Base-by-base conservation (phyloP, 2,329 filamentous ascomycete species). In the Fusarium tjaetaba region DNA sequence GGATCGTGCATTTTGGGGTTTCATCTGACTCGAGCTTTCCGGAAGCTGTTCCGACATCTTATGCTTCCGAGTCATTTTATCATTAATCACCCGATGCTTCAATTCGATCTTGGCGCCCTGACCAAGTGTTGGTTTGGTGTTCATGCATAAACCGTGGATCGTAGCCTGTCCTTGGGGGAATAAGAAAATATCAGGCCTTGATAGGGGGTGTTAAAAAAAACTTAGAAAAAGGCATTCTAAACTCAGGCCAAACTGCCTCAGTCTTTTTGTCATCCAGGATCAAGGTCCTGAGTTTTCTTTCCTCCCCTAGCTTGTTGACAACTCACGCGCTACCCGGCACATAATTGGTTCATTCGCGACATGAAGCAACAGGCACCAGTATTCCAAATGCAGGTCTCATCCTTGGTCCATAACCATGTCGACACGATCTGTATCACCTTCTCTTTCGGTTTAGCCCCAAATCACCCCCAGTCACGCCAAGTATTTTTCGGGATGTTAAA, bases 41-140 rank as follows among this genome's bases (percentile, higher is more conserved):
- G 3, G 20, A 5, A 15, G 3, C 8, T 8, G 0, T 4, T 8
- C 11, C 9, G 13, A 11, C 48, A 13, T 26, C 1, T 6, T n/a
- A 4, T 8, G 4, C 15, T 24, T 24, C 7, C n/a, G 48, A 26
- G 30, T 36, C 30, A 26, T 36, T 26, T 1, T 13, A 20, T 36
- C 16, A 52, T 24, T 14, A 24, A 20, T 34, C n/a, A 34, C 6
- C 14, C 18, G 51, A 38, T 38, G 24, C 18, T 38, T 22, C 24
- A 38, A 28, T 36, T 26, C 6, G 20, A 53, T 22, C 18, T 28
- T 16, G 13, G 22, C 51, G 18, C 32, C 34, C 32, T 38, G 24
- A 4, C 24, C 24, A 5, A 22, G 11, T 20, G 13, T 7, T 7
- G 13, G 24, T 38, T 53, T 28, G 24, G 49, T 38, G 34, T 38